Base-by-base conservation (phyloP, 257 asterid genomes). In the Fraxinus cuspidata region DNA sequence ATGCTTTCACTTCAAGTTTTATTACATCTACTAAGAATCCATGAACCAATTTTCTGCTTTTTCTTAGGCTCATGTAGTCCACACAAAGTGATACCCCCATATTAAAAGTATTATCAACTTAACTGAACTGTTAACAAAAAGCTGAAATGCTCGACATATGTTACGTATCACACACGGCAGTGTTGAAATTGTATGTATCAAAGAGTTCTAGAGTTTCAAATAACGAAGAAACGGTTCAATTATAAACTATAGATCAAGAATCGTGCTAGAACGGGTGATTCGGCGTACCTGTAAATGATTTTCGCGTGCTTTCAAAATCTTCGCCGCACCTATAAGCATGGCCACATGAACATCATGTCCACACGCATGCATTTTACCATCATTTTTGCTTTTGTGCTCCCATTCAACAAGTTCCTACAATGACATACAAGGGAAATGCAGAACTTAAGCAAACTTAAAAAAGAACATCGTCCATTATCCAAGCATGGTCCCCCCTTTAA, bases 301-400 rank as follows among this genome's bases (percentile, higher is more conserved):
- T 81, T 91, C 81, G 5, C 91, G 86, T 40, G 88, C 85, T 81
- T 91, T 89, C 56, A 91, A 78, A 72, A 89, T 91, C 77, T 79
- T 84, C 6, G 96, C 92, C 0, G 94, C 96, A 12, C 96, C 96
- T 0, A 89, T 21, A 31, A 91, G 94, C 96, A 91, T 91, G 13
- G 96, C 89, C 71, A 86, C 92, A 8, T 91, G 96, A 15, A 91
- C 96, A 5, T 91, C 96, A 76, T 91, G 96, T 0, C 96, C 96
- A 28, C 96, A 91, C n/a, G 96, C 96, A 49, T 91, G 96, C 96
- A 91, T 91, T 78, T 86, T 91, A 70, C 96, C 96, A 0, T 83
- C 81, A 64, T 83, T 84, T 75, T 77, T 86, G 85, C 96, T 91
- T 78, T 88, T 89, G 86, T 89, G 91, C 84, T 86, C 88, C 94